Conservation (phyloP, 2,329 filamentous ascomycete species). For the Colletotrichum truncatum region DNA sequence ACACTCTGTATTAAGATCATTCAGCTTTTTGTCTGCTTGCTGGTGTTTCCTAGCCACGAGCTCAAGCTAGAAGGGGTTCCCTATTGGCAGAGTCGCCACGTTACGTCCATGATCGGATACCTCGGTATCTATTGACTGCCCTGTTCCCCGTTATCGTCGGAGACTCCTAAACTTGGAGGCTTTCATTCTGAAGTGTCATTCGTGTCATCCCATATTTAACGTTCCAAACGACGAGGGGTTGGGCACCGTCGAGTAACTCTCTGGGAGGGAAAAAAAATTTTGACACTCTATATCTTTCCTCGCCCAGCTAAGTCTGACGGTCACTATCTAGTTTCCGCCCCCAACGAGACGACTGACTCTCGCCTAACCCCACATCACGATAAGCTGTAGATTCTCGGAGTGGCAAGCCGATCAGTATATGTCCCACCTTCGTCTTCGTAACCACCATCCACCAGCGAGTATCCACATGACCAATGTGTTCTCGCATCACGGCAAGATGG, state of each 20-base stretch:
- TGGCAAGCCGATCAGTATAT: neutral
- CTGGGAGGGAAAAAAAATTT: neutral
- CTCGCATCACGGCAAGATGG: neutral
- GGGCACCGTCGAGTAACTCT: neutral
- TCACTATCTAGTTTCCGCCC: neutral
- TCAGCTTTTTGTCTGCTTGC: neutral
- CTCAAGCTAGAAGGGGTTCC: too few species aligned
- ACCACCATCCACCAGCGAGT: neutral
- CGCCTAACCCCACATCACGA: neutral
- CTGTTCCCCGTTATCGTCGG: neutral
- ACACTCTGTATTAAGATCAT: neutral
- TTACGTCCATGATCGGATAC: neutral
- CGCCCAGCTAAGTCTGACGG: too few species aligned
- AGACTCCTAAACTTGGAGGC: neutral
- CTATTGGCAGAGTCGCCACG: neutral
- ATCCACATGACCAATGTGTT: neutral
- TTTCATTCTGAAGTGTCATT: neutral
- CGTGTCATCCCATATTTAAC: constrained; percentile 8
- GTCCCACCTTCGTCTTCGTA: neutral
- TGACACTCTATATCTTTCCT: too few species aligned
- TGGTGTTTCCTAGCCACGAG: neutral
- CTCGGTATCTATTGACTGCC: neutral
- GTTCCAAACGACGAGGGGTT: neutral
- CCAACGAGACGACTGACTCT: neutral
- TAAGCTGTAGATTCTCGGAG: neutral